phyloP scores from a whole-genome alignment of 805 yeast species.

The Hanseniaspora jakobsenii region DNA sequence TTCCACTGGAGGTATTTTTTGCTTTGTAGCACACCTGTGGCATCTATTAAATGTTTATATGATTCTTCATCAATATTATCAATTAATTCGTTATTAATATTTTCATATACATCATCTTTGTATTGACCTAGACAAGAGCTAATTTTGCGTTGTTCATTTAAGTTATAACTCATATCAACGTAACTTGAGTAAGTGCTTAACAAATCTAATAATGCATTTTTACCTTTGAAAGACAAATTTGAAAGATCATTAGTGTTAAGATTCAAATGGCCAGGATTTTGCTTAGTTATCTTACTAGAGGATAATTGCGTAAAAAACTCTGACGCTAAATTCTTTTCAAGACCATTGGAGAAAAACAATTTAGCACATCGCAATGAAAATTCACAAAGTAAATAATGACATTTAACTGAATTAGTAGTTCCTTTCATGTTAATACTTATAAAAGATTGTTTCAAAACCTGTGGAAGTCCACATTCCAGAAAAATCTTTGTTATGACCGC shows the following conservation, averaged over 20 bases:
- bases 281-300: background rate
- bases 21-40: conserved; percentile 61
- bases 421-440: conserved; percentile 19
- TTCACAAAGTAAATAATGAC: conserved; percentile 53
- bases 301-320: background rate
- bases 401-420: conserved; percentile 30
- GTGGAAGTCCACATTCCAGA: conserved; percentile 44
- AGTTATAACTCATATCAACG: conserved; percentile 21
- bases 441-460: conserved; percentile 35
- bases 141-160: conserved; percentile 19
- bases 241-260: too few species aligned
- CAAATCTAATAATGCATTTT: background rate
- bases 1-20: conserved; percentile 80
- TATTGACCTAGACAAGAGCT: too few species aligned
- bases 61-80: conserved; percentile 25
- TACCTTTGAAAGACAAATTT: too few species aligned
- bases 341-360: background rate
- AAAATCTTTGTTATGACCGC: conserved; percentile 48
- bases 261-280: too few species aligned
- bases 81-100: background rate
- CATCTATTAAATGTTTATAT: conserved; percentile 51
- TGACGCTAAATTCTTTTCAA: background rate
- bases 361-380: conserved; percentile 25
- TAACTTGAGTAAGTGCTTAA: conserved; percentile 5
- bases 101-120: conserved; percentile 38